Base-by-base conservation (phyloP, 176 grass and related monocot genomes). In the Aegilops speltoides region DNA sequence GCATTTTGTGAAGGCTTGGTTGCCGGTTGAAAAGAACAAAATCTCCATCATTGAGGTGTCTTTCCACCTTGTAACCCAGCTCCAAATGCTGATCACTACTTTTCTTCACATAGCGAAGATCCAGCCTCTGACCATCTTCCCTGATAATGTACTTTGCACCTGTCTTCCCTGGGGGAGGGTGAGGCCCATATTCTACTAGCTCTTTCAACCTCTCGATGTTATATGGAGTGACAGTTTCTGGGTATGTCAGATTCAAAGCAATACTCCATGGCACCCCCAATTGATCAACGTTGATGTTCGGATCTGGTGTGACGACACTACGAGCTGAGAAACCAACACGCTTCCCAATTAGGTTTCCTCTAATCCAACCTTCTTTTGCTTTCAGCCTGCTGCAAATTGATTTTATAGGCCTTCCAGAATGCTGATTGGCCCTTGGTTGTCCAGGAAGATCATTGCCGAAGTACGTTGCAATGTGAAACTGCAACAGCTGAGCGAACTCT, bases 391-490 rank as follows among this genome's bases (percentile, higher is more conserved):
- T 98, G 89, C 93, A 98, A 88, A 98, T 98, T 65, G 96, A 98
- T 76, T 98, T 98, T 68, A 98, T 95, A 69, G 96, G 96, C 86
- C 96, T 87, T 82, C 96, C 96, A 75, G 93, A 98, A 77, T 88
- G 87, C 38, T 98, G 96, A 79, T 88, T 95, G 17, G 93, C 96
- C 86, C 90, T 91, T 12, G 96, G 93, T 86, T 98, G 96, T 48
- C 96, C 96, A 71, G 96, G 96, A 87, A 98, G 93, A 36, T 98
- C 96, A 82, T 95, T 95, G 80, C 95, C 96, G 66, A 98, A 98
- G 91, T 98, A 98, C 34, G 96, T 98, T 45, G 96, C 96, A 46
- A 98, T 98, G 80, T 98, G 96, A 84, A 98, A 98, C 70, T 98
- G 96, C 73, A 98, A 90, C 41, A 98, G 37, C 79, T 98, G 96